Conservation (phyloP, 108 stramenopile genomes). For the Nitzschia palea region DNA sequence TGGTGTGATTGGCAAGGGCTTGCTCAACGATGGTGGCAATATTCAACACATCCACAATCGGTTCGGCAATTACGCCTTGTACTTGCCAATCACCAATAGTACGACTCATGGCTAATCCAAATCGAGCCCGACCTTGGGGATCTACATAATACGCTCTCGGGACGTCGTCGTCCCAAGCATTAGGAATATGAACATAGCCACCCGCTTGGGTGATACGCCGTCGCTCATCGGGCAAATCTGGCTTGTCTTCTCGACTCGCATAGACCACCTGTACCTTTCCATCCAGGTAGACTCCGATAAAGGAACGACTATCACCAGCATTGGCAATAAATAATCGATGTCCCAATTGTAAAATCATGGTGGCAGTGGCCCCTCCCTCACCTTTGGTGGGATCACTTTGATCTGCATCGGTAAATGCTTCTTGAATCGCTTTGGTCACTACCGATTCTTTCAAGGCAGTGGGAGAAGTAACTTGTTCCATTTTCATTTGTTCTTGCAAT, state of each 20-base stretch:
- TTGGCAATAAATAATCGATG: slow-evolving; percentile 76
- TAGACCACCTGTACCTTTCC: slow-evolving; percentile 47
- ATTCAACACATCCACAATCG: slow-evolving; percentile 73
- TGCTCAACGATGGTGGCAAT: slow-evolving; percentile 19
- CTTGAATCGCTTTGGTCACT: slow-evolving; percentile 48
- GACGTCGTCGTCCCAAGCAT: slow-evolving; percentile 39
- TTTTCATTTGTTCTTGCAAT: slow-evolving; percentile 14
- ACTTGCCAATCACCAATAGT: slow-evolving; percentile 81
- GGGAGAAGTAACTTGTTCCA: slow-evolving; percentile 9
- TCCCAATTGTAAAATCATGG: slow-evolving; percentile 62
- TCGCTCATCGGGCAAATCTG: slow-evolving; percentile 66
- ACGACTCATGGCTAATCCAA: slow-evolving; percentile 84
- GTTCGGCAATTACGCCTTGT: slow-evolving; percentile 80
- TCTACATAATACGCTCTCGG: slow-evolving; percentile 56
- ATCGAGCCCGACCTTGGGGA: slow-evolving; percentile 49
- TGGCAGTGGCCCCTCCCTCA: slow-evolving; percentile 75
- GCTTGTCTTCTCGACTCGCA: slow-evolving; percentile 71
- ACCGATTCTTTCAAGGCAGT: slow-evolving; percentile 14
- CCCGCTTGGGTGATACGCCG: slow-evolving; percentile 67
- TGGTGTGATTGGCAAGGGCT: slow-evolving; percentile 14
- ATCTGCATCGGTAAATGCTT: slow-evolving; percentile 78
- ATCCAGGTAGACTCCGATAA: slow-evolving; percentile 34
- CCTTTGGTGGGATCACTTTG: slow-evolving; percentile 54
- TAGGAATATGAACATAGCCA: slow-evolving; percentile 71
- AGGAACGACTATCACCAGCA: slow-evolving; percentile 72